phyloP scores from a whole-genome alignment of 1,284 basidiomycete species.

The Ustilago loliicola region DNA sequence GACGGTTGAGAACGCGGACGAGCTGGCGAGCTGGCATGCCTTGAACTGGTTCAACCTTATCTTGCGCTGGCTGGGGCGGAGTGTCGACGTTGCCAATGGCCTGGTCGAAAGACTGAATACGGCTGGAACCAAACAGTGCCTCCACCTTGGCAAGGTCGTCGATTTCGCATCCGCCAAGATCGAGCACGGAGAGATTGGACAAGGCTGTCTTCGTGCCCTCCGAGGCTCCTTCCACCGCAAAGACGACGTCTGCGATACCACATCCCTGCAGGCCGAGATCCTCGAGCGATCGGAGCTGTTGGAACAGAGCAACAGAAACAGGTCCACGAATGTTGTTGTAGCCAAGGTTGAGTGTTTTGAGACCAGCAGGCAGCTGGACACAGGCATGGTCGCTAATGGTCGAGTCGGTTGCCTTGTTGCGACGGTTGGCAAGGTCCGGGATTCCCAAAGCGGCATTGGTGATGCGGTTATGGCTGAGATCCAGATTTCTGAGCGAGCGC shows the following conservation, averaged over 20 bases:
- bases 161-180: conserved; percentile 61
- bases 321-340: conserved; percentile 62
- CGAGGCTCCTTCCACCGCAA: conserved; percentile 15
- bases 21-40: conserved; percentile 50
- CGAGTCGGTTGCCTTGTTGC: conserved; percentile 17
- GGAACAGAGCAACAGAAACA: conserved; percentile 44
- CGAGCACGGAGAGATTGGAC: conserved; percentile 43
- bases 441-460: conserved; percentile 51
- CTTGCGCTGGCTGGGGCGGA: conserved; percentile 1
- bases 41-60: conserved; percentile 4
- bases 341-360: conserved; percentile 53
- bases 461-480: conserved; percentile 60
- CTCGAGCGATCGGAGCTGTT: conserved; percentile 37
- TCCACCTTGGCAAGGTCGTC: conserved; percentile 56
- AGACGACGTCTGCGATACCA: conserved; percentile 60
- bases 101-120: conserved; percentile 39
- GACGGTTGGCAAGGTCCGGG: conserved; percentile 34
- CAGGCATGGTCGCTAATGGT: background rate
- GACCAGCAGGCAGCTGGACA: conserved; percentile 43
- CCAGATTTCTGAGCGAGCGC: conserved; percentile 47
- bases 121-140: conserved; percentile 51
- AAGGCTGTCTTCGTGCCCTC: conserved; percentile 28
- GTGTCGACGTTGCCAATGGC: conserved; percentile 31
- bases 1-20: conserved; percentile 48
- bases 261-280: conserved; percentile 60